Conservation (phyloP, 2,329 filamentous ascomycete genomes). For the Lasiodiplodia theobromae region DNA sequence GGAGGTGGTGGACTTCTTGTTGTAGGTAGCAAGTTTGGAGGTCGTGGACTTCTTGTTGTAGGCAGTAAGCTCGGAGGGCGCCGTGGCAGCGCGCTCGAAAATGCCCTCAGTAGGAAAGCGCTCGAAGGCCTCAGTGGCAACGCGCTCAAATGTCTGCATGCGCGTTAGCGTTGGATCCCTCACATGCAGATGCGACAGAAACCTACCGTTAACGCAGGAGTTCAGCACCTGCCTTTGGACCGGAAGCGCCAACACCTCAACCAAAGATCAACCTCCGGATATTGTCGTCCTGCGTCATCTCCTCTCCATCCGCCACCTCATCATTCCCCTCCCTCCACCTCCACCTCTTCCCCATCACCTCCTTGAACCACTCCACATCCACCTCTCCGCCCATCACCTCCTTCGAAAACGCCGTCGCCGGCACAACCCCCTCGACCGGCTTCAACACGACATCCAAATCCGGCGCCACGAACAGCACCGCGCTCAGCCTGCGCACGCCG, state of each 20-base stretch:
- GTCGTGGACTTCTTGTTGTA: too few species aligned
- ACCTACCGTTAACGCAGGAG: too few species aligned
- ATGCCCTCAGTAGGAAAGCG: too few species aligned
- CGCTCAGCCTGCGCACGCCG: background rate
- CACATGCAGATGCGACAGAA: too few species aligned
- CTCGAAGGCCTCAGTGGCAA: too few species aligned
- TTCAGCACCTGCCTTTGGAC: too few species aligned
- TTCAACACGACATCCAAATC: slow-evolving; percentile 20
- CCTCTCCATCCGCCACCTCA: slow-evolving; percentile 10
- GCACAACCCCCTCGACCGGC: slow-evolving; percentile 3
- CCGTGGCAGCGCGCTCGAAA: too few species aligned
- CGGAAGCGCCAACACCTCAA: background rate
- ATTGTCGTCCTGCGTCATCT: slow-evolving; percentile 17
- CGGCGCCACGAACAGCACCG: slow-evolving; percentile 27
- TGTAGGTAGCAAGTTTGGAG: too few species aligned
- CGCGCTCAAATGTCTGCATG: too few species aligned
- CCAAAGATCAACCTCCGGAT: slow-evolving; percentile 18
- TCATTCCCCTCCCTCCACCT: slow-evolving; percentile 27
- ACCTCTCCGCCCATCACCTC: slow-evolving; percentile 1
- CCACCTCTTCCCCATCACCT: slow-evolving; percentile 30
- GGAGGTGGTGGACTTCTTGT: too few species aligned
- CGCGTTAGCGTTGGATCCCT: too few species aligned
- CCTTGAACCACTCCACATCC: slow-evolving; percentile 27
- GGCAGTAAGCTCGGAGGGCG: too few species aligned
- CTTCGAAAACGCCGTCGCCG: slow-evolving; percentile 1